phyloP scores from a whole-genome alignment of 1,139 yeast genomes.

The Diutina catenulata region DNA sequence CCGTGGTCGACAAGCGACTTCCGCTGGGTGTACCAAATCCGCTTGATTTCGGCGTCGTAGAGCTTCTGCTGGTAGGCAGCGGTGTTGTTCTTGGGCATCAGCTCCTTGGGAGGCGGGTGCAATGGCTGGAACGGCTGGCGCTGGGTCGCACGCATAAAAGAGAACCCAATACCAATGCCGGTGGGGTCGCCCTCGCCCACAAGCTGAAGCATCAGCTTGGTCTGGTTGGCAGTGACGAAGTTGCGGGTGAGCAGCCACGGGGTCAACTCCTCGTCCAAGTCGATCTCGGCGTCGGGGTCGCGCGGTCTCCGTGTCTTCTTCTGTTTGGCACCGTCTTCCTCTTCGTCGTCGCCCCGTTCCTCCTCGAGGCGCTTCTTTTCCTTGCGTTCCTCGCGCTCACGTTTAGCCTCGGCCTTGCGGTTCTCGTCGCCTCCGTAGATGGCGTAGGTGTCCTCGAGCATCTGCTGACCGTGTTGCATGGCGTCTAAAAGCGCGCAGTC shows the following conservation, averaged over 20 bases:
- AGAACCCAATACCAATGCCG: constrained; percentile 81
- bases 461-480: constrained; percentile 89
- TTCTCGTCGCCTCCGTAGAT: constrained; percentile 31
- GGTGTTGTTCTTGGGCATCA: constrained; percentile 33
- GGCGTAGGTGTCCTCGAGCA: constrained; percentile 56
- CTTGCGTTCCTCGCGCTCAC: constrained; percentile 12
- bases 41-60: constrained; percentile 79
- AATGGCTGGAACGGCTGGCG: constrained; percentile 81
- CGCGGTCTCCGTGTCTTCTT: constrained; percentile 14
- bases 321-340: constrained; percentile 15
- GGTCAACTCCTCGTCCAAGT: constrained; percentile 75
- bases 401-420: constrained; percentile 17
- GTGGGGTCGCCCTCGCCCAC: constrained; percentile 98
- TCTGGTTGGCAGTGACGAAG: constrained; percentile 88
- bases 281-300: constrained; percentile 21
- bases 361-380: constrained; percentile 14
- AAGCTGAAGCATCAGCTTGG: constrained; percentile 91
- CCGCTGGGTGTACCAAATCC: constrained; percentile 87
- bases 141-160: constrained; percentile 87
- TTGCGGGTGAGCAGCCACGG: constrained; percentile 92
- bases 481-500: constrained; percentile 80
- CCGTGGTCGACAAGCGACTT: constrained; percentile 39
- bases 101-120: constrained; percentile 32
- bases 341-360: constrained; percentile 19
- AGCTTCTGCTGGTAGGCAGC: constrained; percentile 81